Evolutionary conservation across 2,329 filamentous ascomycete genomes (phyloP), one percentile per base, ranked within the genome.

Genomic region (Talaromyces verruculosus): DNA sequence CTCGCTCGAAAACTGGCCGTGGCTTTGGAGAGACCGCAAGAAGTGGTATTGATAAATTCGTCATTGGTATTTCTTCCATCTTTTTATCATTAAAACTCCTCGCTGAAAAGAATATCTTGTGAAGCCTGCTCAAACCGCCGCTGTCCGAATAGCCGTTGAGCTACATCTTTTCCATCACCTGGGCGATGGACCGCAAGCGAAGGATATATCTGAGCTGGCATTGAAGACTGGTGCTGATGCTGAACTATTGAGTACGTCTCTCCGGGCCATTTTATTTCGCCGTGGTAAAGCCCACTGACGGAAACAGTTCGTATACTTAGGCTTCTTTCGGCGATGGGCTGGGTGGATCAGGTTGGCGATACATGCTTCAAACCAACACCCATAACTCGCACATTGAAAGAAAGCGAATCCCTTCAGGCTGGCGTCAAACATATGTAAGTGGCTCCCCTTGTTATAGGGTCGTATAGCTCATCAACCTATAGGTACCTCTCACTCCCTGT

Each of bases 311-410:
- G 61, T 28, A 66, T 66, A 43, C 39, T 66, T n/a, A 51, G 65
- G 17, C 61, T 66, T 17, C 65, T 66, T 19, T 55, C 53, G 5
- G 60, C 60, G 8, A 66, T 66, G 22, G 60, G 60, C 17, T 66
- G 65, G 65, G 60, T 64, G 11, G 61, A 67, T 25, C 61, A 67
- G 49, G 37, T 60, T 2, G 53, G 63, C 10, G 43, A 53, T 33
- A 19, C 22, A 5, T 67, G 43, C 17, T 67, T 67, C 41, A 49
- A 43, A 39, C 61, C 65, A 37, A 60, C 65, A 17, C 22, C 51
- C 8, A 67, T 67, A 10, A 67, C 53, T 28, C 35, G 47, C 11
- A 57, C 61, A n/a, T 35, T 67, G 13, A 64, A 55, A 57, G 43
- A 59, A 7, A 63, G 53, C n/a, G 61, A 61, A 17, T 39, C 55